Percentiles rank a stretch among this genome's conserved stretches.
phyloP scores from a whole-genome alignment of 768 basidiomycete species.

The Mycena crocata region DNA sequence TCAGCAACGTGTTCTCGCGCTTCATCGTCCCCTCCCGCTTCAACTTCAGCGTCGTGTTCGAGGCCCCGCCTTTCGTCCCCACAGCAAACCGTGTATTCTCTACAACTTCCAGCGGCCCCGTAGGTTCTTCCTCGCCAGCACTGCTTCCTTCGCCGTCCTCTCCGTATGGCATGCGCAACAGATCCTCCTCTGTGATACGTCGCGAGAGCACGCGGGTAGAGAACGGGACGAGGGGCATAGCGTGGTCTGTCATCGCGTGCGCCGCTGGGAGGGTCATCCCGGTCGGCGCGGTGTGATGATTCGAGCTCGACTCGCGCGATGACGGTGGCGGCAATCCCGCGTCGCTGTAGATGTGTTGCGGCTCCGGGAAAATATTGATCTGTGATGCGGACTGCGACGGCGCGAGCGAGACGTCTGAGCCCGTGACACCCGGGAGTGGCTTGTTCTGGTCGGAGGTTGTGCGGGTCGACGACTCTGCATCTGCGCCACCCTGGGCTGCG shows the following conservation, averaged over 20 bases:
- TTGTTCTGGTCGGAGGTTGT: conserved; percentile 31
- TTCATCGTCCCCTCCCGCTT: conserved; percentile 23
- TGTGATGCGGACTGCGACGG: conserved; percentile 87
- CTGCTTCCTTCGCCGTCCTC: conserved; percentile 47
- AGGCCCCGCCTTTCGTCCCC: conserved; percentile 5
- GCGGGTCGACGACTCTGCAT: neutral
- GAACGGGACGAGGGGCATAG: conserved; percentile 36
- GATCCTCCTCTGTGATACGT: conserved; percentile 49
- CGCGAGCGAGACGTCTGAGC: conserved; percentile 69
- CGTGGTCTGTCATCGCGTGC: conserved; percentile 58
- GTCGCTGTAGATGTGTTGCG: conserved; percentile 36
- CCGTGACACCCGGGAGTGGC: conserved; percentile 43
- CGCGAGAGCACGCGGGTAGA: conserved; percentile 40
- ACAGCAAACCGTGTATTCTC: conserved; percentile 66
- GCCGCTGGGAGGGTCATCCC: conserved; percentile 57
- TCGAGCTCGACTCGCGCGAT: conserved; percentile 17
- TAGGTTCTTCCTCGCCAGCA: conserved; percentile 45
- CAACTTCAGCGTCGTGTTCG: neutral
- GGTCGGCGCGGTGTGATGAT: conserved; percentile 32
- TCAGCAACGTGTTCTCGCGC: conserved; percentile 10
- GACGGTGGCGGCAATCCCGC: conserved; percentile 28
- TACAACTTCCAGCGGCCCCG: conserved; percentile 54
- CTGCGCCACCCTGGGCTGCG: conserved; percentile 16
- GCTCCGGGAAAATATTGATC: conserved; percentile 43
- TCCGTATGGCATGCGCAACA: conserved; percentile 23